Evolutionary conservation across 2,329 filamentous ascomycete species (phyloP), one percentile per base, ranked within the genome.

Genomic region (Aaosphaeria arxii): DNA sequence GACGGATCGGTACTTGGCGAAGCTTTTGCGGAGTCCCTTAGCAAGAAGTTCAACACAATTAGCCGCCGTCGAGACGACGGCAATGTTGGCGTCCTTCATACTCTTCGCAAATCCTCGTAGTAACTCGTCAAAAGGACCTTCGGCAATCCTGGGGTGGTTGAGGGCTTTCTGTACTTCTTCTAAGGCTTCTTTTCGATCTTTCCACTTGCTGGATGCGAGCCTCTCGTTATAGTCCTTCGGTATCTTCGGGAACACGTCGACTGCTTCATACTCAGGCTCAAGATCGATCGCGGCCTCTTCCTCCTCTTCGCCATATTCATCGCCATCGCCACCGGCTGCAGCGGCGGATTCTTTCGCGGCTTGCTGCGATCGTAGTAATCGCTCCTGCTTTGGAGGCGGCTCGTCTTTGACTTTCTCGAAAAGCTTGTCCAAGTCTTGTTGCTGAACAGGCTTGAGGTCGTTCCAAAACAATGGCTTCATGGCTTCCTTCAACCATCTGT

Each of bases 391-490:
- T 5, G 94, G 90, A 3, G 87, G 62, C 1, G 88, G 82, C 55
- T 97, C 92, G 32, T 89, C 82, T 69, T 96, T 96, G 65, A 96
- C 82, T 60, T 89, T 91, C 62, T 97, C 94, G 55, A 99, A 99
- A 43, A 95, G 82, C 36, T 91, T 88, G 64, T 99, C 95, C 48
- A 99, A 75, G 64, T 99, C 95, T 52, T 86, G 84, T 70, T 99
- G 94, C 66, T 99, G 94, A 0, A 95, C 92, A 1, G 92, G 88
- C 69, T 99, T 99, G 52, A 99, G 73, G 50, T 99, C 94, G 40
- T 82, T 84, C 91, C 94, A 99, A 69, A 99, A 97, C 72, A 97
- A 87, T 35, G 92, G 90, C 69, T 99, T 99, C 85, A 99, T 96
- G 7, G 92, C 92, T 55, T 99, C 94, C 57, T 92, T 88, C 32